Percentiles rank a stretch among this genome's conserved stretches.
These are phyloP conservation scores for Tetragonia tetragonoides DNA, from an alignment of 148 eudicot genomes.

Conservation along the genomic window DNA sequence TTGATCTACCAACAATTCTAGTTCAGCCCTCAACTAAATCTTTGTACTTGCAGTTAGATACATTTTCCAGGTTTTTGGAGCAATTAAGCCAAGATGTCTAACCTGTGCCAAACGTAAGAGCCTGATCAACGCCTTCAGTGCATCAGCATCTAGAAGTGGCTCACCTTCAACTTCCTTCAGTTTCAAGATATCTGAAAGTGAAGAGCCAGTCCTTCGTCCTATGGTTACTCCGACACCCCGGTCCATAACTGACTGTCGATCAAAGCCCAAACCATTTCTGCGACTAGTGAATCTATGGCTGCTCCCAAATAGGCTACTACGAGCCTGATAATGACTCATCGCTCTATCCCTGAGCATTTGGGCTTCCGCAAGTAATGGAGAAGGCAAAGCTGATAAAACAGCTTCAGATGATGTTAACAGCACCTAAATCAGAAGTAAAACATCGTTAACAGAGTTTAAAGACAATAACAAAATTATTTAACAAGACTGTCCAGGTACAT, in stretches of 20 bases:
- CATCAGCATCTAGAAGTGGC: conserved; percentile 86
- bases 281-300: conserved; percentile 66
- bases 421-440: conserved; percentile 49
- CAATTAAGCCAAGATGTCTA: conserved; percentile 17
- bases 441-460: background rate
- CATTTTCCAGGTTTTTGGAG: background rate
- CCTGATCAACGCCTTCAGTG: conserved; percentile 78
- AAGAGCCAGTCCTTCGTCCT: conserved; percentile 63
- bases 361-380: conserved; percentile 95
- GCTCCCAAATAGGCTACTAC: conserved; percentile 87
- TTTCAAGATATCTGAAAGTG: conserved; percentile 60
- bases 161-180: conserved; percentile 94
- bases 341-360: conserved; percentile 98
- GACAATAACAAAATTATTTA: background rate
- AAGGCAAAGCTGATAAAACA: conserved; percentile 87
- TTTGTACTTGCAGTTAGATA: background rate
- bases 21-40: background rate
- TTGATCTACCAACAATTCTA: conserved; percentile 1
- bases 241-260: conserved; percentile 79
- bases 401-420: conserved; percentile 96
- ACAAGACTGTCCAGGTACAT: conserved; percentile 20
- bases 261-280: conserved; percentile 86
- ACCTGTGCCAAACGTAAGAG: conserved; percentile 95
- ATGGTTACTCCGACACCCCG: conserved; percentile 90
- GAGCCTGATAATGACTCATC: conserved; percentile 98